Percentiles rank a stretch among this genome's conserved stretches.
Evolutionary conservation across 768 basidiomycete species (phyloP).

Genomic region (Tylopilus sp.): DNA sequence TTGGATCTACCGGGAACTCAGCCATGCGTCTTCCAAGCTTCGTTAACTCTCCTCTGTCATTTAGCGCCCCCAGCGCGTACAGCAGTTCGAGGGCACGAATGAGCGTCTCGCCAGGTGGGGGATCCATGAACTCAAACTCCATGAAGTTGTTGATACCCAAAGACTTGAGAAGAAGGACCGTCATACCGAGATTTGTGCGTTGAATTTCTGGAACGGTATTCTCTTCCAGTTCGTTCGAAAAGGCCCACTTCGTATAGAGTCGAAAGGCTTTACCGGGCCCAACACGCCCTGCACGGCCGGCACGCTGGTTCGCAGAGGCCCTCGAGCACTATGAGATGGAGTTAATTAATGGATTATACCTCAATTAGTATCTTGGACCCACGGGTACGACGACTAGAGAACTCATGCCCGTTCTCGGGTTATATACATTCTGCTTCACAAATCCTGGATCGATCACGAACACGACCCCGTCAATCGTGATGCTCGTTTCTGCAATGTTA

Average conservation of each 20-base stretch:
- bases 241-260: constrained; percentile 99
- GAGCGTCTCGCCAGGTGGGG: constrained; percentile 95
- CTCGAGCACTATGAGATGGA: constrained; percentile 70
- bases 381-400: constrained; percentile 94
- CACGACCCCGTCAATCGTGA: constrained; percentile 98
- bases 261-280: constrained; percentile 98
- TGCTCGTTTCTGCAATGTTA: constrained; percentile 99
- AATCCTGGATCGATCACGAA: constrained; percentile 99
- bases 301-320: constrained; percentile 95
- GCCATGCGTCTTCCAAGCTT: constrained; percentile 97
- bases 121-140: constrained; percentile 98
- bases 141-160: constrained; percentile 98
- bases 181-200: constrained; percentile 95
- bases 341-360: neutral
- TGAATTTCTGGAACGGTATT: constrained; percentile 99
- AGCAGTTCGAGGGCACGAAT: constrained; percentile 92
- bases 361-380: constrained; percentile 31
- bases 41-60: constrained; percentile 96
- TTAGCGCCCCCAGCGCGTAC: constrained; percentile 94
- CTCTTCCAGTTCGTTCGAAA: constrained; percentile 90
- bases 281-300: constrained; percentile 95
- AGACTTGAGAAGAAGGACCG: constrained; percentile 91
- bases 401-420: constrained; percentile 98
- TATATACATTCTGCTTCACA: constrained; percentile 99
- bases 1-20: constrained; percentile 98